Evolutionary conservation across 2,329 filamentous ascomycete species (phyloP).

Genomic region (Aspergillus transmontanensis): DNA sequence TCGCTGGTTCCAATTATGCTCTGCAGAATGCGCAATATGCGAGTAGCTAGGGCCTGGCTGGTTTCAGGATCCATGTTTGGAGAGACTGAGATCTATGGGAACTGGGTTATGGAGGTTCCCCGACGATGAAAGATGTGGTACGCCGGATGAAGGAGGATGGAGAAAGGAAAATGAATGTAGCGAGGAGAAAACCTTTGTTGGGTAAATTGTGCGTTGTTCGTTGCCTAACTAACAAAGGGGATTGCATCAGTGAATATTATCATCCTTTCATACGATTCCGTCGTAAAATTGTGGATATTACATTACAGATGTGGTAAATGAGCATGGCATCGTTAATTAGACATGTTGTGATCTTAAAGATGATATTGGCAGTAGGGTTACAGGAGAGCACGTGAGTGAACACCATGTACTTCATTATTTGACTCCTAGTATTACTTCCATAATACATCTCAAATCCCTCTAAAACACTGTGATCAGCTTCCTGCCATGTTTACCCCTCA

Average conservation of each 20-base stretch:
- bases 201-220: background rate
- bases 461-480: background rate
- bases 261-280: background rate
- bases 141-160: too few species aligned
- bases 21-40: too few species aligned
- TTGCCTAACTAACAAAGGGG: background rate
- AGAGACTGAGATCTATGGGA: too few species aligned
- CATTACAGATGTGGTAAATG: too few species aligned
- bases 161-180: too few species aligned
- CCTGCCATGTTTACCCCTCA: too few species aligned
- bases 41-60: too few species aligned
- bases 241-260: background rate
- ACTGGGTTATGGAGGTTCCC: too few species aligned
- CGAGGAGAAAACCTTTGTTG: background rate
- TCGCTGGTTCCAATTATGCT: too few species aligned
- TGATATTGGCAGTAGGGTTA: background rate
- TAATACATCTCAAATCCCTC: background rate
- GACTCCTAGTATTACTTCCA: background rate
- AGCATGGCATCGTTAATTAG: background rate
- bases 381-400: background rate
- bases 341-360: background rate
- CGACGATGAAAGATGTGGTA: background rate
- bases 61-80: too few species aligned
- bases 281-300: accelerated
- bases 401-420: background rate